Base-by-base conservation (phyloP, 257 asterid genomes). In the Solanum microdontum region DNA sequence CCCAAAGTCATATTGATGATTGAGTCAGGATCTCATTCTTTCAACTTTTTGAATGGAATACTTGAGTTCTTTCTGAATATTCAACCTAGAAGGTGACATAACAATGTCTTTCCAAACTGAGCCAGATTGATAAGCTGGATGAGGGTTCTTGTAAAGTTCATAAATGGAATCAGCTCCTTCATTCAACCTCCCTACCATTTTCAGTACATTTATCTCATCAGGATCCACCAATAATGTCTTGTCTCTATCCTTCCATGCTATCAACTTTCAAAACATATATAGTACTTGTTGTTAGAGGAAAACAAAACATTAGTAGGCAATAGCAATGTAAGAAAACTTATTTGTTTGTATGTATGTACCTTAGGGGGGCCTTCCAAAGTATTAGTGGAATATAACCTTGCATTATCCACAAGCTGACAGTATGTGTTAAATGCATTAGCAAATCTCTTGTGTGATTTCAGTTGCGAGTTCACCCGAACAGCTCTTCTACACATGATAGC, bases 51-150 rank as follows among this genome's bases (percentile, higher is more conserved):
- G 98, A 87, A 97, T 94, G 33, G 96, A 90, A 87, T 89, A 94
- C 90, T 97, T 95, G 89, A 97, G 98, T 90, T 97, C 99, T 89
- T 94, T 95, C 90, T 95, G 99, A 88, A 95, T 94, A 91, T 94
- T 93, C 88, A 97, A 37, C 92, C 99, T 95, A 43, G 99, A 94
- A 87, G 99, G 99, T 1, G 99, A 97, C 91, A 92, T 43, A 86
- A 97, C 99, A 85, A 97, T 95, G 92, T 95, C 99, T 85, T 97
- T 94, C 99, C 99, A 95, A 68, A 94, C 93, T 2, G 98, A 94
- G 85, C 99, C 99, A 24, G 91, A 85, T 90, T 94, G 92, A 72
- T 88, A 93, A 84, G 97, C 96, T 36, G 98, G 99, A 89, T 95
- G 90, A 45, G 93, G 92, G 28, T 89, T 87, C 90, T 88, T 93